Conservation (phyloP, 2,329 filamentous ascomycete genomes). For the Phoma sp. region DNA sequence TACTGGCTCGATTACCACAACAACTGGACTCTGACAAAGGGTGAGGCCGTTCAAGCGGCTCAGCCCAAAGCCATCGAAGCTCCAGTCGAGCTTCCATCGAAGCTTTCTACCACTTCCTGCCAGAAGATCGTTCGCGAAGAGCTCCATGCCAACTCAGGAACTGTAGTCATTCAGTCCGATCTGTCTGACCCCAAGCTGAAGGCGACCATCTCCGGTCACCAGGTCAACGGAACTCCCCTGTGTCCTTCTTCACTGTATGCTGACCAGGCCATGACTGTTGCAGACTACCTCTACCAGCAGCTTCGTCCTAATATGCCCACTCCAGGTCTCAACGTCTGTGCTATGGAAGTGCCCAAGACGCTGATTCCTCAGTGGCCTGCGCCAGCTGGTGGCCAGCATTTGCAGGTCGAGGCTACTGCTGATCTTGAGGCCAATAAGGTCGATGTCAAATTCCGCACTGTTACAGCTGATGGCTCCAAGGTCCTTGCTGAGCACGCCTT, state of each 20-base stretch:
- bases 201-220: conserved; percentile 67
- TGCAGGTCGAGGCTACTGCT: conserved; percentile 66
- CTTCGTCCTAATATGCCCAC: conserved; percentile 62
- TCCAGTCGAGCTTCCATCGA: conserved; percentile 54
- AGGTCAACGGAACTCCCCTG: conserved; percentile 70
- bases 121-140: conserved; percentile 69
- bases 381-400: conserved; percentile 61
- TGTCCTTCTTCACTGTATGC: conserved; percentile 69
- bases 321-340: conserved; percentile 67
- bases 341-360: conserved; percentile 73
- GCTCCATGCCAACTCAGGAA: conserved; percentile 64
- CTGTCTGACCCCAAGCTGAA: conserved; percentile 68
- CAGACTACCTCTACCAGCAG: conserved; percentile 71
- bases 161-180: conserved; percentile 69
- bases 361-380: conserved; percentile 64
- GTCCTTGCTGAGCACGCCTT: conserved; percentile 66
- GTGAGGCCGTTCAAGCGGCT: conserved; percentile 56
- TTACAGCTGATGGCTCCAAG: conserved; percentile 63
- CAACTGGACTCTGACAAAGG: conserved; percentile 75
- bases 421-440: conserved; percentile 63
- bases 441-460: conserved; percentile 62
- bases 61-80: conserved; percentile 47
- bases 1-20: conserved; percentile 76
- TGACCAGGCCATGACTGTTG: conserved; percentile 69
- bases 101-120: conserved; percentile 69